phyloP scores from a whole-genome alignment of 257 asterid genomes.

The Knoxia roxburghii region DNA sequence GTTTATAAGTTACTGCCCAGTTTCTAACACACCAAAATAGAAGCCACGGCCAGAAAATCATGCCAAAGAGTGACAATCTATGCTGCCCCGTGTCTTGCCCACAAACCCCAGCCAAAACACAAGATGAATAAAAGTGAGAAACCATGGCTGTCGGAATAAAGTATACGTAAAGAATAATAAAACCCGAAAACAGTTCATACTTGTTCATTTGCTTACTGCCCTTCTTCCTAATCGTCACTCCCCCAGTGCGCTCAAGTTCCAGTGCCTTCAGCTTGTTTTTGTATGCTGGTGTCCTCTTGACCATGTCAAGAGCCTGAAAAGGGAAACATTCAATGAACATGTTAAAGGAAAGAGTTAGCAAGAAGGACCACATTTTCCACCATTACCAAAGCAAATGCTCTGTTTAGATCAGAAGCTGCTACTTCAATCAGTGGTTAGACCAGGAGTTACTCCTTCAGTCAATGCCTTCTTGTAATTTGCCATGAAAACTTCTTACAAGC shows the following conservation, averaged over 20 bases:
- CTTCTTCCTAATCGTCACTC: constrained; percentile 73
- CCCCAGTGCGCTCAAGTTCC: constrained; percentile 94
- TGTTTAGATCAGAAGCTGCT: constrained; percentile 3
- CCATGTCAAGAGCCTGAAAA: constrained; percentile 91
- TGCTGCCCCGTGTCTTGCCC: neutral
- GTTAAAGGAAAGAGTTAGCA: constrained; percentile 7
- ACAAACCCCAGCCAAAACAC: neutral
- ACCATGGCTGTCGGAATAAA: neutral
- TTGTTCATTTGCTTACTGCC: constrained; percentile 62
- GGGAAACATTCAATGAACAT: constrained; percentile 17
- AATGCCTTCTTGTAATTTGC: neutral
- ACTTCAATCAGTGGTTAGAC: constrained; percentile 1
- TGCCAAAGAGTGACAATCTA: neutral
- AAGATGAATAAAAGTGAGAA: neutral
- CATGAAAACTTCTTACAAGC: neutral
- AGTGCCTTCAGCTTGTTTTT: constrained; percentile 86
- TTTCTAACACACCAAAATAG: neutral
- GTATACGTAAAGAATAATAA: neutral
- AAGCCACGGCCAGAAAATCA: neutral
- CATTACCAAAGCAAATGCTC: too few species aligned
- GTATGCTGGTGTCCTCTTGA: constrained; percentile 91
- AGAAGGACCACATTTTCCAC: neutral
- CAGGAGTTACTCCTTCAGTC: constrained; percentile 5
- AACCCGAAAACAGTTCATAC: constrained; percentile 33
- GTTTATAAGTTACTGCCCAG: too few species aligned